Percentiles rank a stretch among this genome's conserved stretches.
Conservation (phyloP, 192 early-diverging fungal genomes). For the Linnemannia zychae region DNA sequence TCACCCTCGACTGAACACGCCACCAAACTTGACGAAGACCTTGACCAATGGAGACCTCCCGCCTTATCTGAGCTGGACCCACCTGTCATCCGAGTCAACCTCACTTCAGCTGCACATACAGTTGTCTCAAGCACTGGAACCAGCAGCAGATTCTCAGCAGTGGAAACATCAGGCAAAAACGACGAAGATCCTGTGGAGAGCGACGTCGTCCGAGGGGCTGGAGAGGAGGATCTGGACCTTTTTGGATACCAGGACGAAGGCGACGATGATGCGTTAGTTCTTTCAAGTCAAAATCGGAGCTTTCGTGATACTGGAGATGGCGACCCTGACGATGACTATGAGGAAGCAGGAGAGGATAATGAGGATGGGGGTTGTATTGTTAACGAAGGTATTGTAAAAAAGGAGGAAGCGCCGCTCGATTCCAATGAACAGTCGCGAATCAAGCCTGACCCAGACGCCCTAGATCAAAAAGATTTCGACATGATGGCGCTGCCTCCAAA, state of each 20-base stretch:
- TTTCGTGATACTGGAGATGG: neutral
- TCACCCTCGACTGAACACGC: slow-evolving; percentile 10
- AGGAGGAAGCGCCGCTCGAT: neutral
- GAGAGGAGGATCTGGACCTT: neutral
- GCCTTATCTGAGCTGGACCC: slow-evolving; percentile 6
- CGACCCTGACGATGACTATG: slow-evolving; percentile 14
- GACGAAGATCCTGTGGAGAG: neutral
- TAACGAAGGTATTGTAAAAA: neutral
- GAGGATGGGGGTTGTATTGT: neutral
- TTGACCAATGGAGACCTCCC: neutral
- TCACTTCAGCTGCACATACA: neutral
- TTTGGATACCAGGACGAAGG: neutral
- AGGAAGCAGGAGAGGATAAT: neutral
- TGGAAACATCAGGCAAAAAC: neutral
- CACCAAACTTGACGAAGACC: slow-evolving; percentile 18
- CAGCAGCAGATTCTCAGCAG: neutral
- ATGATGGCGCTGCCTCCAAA: slow-evolving; percentile 6
- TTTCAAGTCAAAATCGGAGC: neutral
- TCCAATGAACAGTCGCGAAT: neutral
- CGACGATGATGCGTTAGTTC: neutral
- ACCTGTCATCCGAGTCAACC: slow-evolving; percentile 39
- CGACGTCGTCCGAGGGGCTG: neutral
- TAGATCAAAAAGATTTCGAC: slow-evolving; percentile 3
- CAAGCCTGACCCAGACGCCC: slow-evolving; percentile 11
- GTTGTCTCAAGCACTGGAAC: neutral